Percentiles rank a stretch among this genome's conserved stretches.
phyloP scores from a whole-genome alignment of 768 basidiomycete genomes.

The Psilocybe cubensis region DNA sequence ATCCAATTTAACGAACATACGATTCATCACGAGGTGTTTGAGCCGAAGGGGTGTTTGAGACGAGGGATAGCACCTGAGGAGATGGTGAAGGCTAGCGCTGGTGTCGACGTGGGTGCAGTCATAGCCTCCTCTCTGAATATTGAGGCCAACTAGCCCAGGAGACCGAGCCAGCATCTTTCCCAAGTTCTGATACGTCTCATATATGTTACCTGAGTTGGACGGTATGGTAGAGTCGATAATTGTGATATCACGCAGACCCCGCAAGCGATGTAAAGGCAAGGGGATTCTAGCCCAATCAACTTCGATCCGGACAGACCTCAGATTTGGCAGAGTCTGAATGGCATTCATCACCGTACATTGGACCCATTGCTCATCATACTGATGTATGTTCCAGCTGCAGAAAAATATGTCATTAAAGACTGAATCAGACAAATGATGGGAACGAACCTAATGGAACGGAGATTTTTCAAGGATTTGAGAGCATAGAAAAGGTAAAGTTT shows the following conservation, averaged over 20 bases:
- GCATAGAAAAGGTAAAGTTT: slow-evolving; percentile 8
- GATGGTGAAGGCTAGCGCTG: slow-evolving; percentile 17
- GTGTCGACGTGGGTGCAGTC: not conserved
- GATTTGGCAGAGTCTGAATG: not conserved
- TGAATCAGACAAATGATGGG: not conserved
- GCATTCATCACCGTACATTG: not conserved
- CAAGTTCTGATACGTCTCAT: slow-evolving; percentile 5
- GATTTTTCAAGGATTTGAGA: slow-evolving; percentile 11
- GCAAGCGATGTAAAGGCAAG: not conserved
- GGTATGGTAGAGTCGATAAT: not conserved
- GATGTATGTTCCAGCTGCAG: not conserved
- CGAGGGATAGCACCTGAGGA: slow-evolving; percentile 13
- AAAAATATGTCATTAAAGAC: not conserved
- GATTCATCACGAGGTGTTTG: slow-evolving; percentile 6
- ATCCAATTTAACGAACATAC: slow-evolving; percentile 8
- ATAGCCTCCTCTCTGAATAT: slow-evolving; percentile 4
- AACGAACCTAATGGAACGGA: slow-evolving; percentile 13
- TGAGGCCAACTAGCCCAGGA: slow-evolving; percentile 9
- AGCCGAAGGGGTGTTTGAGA: slow-evolving; percentile 11
- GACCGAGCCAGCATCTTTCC: slow-evolving; percentile 11
- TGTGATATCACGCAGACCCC: slow-evolving; percentile 1
- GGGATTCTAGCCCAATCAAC: not conserved
- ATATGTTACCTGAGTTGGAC: slow-evolving; percentile 5
- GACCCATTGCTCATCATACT: slow-evolving; percentile 1
- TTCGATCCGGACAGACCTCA: not conserved